Conservation (phyloP, 2,329 filamentous ascomycete species). For the Madurella fahalii region DNA sequence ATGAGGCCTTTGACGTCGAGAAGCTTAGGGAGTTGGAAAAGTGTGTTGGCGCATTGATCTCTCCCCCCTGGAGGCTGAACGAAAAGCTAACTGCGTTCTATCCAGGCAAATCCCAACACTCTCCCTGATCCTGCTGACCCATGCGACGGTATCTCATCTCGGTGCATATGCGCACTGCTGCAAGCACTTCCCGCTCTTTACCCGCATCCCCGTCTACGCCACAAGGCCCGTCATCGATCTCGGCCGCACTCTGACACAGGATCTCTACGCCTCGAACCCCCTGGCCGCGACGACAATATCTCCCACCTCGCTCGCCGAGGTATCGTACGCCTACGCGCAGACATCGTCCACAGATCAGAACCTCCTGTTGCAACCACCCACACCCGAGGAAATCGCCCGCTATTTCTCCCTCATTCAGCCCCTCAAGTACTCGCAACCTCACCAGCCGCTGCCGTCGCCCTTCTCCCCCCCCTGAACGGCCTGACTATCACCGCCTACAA, state of each 20-base stretch:
- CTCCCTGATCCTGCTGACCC: slow-evolving; percentile 89
- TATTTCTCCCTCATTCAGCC: slow-evolving; percentile 91
- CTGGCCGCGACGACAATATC: slow-evolving; percentile 83
- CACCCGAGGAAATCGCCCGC: slow-evolving; percentile 79
- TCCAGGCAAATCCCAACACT: slow-evolving; percentile 81
- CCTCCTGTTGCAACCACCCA: slow-evolving; percentile 66
- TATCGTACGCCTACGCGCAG: slow-evolving; percentile 52
- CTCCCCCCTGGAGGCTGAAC: not conserved
- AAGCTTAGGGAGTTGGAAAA: slow-evolving; percentile 87
- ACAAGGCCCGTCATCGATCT: slow-evolving; percentile 91
- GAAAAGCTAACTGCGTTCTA: slow-evolving; percentile 21
- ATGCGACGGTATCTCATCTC: slow-evolving; percentile 86
- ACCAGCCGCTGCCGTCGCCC: slow-evolving; percentile 80
- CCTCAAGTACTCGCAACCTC: slow-evolving; percentile 94
- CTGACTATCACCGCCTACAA: slow-evolving; percentile 96
- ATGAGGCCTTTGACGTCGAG: slow-evolving; percentile 78
- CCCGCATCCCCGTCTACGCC: slow-evolving; percentile 88
- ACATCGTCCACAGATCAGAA: slow-evolving; percentile 47
- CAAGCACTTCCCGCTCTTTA: slow-evolving; percentile 91
- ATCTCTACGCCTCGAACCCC: slow-evolving; percentile 86
- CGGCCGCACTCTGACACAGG: slow-evolving; percentile 83
- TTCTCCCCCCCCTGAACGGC: slow-evolving; percentile 87
- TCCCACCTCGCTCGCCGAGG: slow-evolving; percentile 64
- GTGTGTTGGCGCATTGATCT: slow-evolving; percentile 39
- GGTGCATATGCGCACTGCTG: slow-evolving; percentile 95